Conservation (phyloP, 176 grass and related monocot genomes). For the Eremochloa ophiuroides region DNA sequence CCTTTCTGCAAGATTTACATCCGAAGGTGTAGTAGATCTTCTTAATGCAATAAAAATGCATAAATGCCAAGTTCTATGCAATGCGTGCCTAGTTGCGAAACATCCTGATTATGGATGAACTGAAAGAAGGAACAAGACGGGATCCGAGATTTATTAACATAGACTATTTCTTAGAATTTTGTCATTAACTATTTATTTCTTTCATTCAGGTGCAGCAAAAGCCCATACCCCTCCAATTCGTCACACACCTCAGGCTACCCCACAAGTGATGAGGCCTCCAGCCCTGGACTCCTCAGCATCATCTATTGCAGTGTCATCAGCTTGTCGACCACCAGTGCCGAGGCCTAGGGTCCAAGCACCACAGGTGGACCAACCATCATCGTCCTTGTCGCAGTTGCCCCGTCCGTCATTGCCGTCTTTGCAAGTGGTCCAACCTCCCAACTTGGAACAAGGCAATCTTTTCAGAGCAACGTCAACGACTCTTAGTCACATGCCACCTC, state of each 20-base stretch:
- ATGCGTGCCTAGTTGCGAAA: not conserved
- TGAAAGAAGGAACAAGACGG: not conserved
- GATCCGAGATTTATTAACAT: not conserved
- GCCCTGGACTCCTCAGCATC: not conserved
- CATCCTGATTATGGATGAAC: not conserved
- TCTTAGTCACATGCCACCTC: slow-evolving; percentile 23
- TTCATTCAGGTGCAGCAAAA: slow-evolving; percentile 35
- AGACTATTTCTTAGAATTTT: not conserved
- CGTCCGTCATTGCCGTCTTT: slow-evolving; percentile 18
- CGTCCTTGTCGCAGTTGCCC: not conserved
- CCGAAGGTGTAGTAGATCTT: not conserved
- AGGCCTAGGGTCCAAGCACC: slow-evolving; percentile 20
- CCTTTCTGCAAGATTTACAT: not conserved
- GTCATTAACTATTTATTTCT: slow-evolving; percentile 9
- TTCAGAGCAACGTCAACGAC: slow-evolving; percentile 28
- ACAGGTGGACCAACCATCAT: slow-evolving; percentile 17
- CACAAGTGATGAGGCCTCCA: too few relatives aligned
- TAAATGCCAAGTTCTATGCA: not conserved
- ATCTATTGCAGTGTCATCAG: not conserved
- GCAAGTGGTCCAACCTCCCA: slow-evolving; percentile 8
- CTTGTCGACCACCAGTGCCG: slow-evolving; percentile 1
- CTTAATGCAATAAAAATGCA: not conserved
- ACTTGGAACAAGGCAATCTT: slow-evolving; percentile 14
- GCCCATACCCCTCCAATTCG: slow-evolving; percentile 23
- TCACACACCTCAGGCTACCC: slow-evolving; percentile 37